Base-by-base conservation (phyloP, 73 alveolate genomes). In the Paramecium pentaurelia region DNA sequence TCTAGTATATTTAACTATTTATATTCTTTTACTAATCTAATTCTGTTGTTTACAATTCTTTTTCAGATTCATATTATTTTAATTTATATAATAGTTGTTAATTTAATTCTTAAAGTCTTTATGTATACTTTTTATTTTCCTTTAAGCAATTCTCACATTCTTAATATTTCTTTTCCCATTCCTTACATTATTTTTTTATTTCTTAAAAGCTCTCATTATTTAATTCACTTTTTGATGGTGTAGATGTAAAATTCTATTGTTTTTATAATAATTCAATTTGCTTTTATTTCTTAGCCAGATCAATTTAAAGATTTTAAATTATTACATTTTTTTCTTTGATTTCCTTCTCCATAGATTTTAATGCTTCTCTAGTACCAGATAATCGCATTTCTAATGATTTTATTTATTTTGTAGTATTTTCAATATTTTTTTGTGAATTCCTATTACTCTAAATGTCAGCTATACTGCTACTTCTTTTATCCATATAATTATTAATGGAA, bases 311-410 rank as follows among this genome's bases (percentile, higher is more conserved):
- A 45, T 42, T 45, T 20, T 80, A 49, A 20, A 80, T 80, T 0
- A 49, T 80, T 45, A 12, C 14, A 44, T 80, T 80, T 47, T 80
- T 80, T 4, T 80, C 91, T 36, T 80, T 80, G 25, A 80, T 36
- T 49, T 80, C 91, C 77, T 80, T 80, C 8, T 80, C 91, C 34
- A 80, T 22, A 9, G 71, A 27, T 49, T 80, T 80, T 49, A 80
- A 27, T 4, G 91, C 91, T 20, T 80, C 91, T 80, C 91, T 80
- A 22, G 91, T 80, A 14, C 87, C 87, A 37, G 87, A 73, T 38
- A 73, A 73, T 73, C 87, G 40, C 87, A 73, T 73, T 34, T 73
- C 87, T n/a, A 73, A 73, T 73, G 87, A 73, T 38, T 73, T 73
- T 36, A 73, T 73, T 73, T 73, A 9, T n/a, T 73, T 73, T 10